phyloP scores from a whole-genome alignment of 1,284 basidiomycete species.

The Puccinia triticina region DNA sequence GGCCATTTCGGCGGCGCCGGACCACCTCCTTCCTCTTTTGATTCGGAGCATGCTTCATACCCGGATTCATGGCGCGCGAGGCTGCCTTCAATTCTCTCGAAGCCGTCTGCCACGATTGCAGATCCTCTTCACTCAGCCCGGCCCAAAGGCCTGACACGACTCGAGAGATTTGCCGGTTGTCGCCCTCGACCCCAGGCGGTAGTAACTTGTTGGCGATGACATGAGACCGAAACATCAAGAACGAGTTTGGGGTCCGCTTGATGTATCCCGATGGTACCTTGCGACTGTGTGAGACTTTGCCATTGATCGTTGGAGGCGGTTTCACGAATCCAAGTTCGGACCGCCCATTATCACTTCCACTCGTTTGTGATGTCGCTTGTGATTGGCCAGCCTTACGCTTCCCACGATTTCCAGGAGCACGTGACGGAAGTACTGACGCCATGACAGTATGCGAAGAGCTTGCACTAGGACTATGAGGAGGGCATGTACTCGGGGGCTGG shows the following conservation, averaged over 20 bases:
- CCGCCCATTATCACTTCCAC: neutral
- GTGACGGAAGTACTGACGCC: neutral
- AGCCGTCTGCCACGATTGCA: constrained; percentile 37
- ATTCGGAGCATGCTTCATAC: constrained; percentile 39
- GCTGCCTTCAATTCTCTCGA: constrained; percentile 47
- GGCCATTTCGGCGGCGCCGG: constrained; percentile 32
- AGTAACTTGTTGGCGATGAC: constrained; percentile 78
- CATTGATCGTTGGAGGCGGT: constrained; percentile 52
- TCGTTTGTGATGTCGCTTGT: constrained; percentile 4
- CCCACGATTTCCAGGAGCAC: neutral
- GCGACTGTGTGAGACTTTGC: constrained; percentile 45
- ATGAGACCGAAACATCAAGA: constrained; percentile 88
- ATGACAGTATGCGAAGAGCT: neutral
- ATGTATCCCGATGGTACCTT: constrained; percentile 69
- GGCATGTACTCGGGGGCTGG: constrained; percentile 9
- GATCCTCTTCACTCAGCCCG: constrained; percentile 45
- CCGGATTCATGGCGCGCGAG: constrained; percentile 40
- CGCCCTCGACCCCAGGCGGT: constrained; percentile 77
- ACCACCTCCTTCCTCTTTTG: constrained; percentile 46
- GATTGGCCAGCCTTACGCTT: constrained; percentile 26
- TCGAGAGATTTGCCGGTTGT: constrained; percentile 68
- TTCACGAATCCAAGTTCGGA: constrained; percentile 41
- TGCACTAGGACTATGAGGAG: neutral
- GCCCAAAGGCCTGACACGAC: constrained; percentile 49
- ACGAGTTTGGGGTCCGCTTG: constrained; percentile 88